Percentiles rank a stretch among this genome's conserved stretches.
Evolutionary conservation across 768 basidiomycete genomes (phyloP).

Genomic region (Pleurotus ostreatus): DNA sequence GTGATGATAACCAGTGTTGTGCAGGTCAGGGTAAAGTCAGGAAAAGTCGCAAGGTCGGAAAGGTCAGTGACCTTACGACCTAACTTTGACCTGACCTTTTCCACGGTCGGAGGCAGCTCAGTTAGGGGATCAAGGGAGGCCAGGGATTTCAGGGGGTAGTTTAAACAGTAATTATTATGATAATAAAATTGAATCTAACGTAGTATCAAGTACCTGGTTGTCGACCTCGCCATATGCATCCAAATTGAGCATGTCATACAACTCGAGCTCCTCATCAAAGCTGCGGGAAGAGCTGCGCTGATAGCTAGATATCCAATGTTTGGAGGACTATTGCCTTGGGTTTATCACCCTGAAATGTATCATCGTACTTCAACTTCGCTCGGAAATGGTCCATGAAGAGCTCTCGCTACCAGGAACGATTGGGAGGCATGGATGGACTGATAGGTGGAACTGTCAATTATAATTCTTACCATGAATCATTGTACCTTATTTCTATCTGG

Average conservation of each 20-base stretch:
- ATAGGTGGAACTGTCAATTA: no score
- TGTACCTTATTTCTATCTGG: no score
- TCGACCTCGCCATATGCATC: conserved; percentile 16
- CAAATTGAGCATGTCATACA: conserved; percentile 16
- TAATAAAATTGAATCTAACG: background rate
- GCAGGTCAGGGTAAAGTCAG: background rate
- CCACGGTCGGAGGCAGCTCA: background rate
- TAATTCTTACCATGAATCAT: no score
- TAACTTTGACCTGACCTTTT: background rate
- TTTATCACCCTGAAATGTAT: no score
- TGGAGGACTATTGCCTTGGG: background rate
- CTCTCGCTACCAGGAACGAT: no score
- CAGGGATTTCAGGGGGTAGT: background rate
- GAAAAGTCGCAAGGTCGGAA: background rate
- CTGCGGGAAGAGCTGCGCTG: conserved; percentile 2
- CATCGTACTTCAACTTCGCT: no score
- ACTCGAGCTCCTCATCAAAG: conserved; percentile 14
- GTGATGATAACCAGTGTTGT: background rate
- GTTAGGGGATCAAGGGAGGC: background rate
- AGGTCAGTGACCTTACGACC: background rate
- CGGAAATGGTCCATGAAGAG: no score
- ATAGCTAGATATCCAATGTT: conserved; percentile 10
- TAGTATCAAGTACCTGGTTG: conserved; percentile 2
- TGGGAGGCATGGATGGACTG: no score
- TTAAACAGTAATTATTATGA: background rate